Evolutionary conservation across 441 rosid genomes (phyloP).

Genomic region (Syzygium malaccense): DNA sequence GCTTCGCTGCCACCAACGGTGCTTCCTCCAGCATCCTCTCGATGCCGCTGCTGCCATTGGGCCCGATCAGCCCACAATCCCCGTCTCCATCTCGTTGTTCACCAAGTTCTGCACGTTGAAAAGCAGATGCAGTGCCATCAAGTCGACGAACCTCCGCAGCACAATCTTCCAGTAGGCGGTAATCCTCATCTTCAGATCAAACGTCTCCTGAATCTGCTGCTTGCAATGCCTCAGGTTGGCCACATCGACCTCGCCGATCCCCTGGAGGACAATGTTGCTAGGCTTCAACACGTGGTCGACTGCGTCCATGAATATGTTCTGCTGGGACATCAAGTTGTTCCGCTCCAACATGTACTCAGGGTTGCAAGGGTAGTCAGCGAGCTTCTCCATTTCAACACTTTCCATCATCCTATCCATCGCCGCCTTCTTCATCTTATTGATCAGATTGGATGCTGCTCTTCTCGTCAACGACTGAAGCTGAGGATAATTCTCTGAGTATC

Average conservation of each 20-base stretch:
- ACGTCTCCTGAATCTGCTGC: neutral
- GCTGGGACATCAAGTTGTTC: fast-evolving
- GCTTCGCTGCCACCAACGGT: neutral
- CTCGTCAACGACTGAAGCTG: fast-evolving
- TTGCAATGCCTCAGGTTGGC: fast-evolving
- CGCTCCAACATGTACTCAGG: fast-evolving
- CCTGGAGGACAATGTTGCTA: neutral
- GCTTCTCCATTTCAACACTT: neutral
- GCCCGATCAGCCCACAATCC: neutral
- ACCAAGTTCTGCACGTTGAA: neutral
- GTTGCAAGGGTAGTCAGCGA: neutral
- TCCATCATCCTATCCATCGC: fast-evolving
- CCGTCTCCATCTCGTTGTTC: neutral
- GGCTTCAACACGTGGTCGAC: too few species aligned
- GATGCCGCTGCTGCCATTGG: too few species aligned
- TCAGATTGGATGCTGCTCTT: fast-evolving
- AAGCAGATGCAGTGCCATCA: neutral
- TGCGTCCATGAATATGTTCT: too few species aligned
- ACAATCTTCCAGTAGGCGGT: neutral
- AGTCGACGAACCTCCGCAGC: neutral
- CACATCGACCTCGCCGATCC: neutral
- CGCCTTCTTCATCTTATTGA: neutral
- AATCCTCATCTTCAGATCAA: neutral
- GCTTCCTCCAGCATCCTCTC: neutral
- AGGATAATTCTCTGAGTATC: fast-evolving